phyloP scores from a whole-genome alignment of 495 filamentous ascomycete species.

The Rhizodiscina lignyota region DNA sequence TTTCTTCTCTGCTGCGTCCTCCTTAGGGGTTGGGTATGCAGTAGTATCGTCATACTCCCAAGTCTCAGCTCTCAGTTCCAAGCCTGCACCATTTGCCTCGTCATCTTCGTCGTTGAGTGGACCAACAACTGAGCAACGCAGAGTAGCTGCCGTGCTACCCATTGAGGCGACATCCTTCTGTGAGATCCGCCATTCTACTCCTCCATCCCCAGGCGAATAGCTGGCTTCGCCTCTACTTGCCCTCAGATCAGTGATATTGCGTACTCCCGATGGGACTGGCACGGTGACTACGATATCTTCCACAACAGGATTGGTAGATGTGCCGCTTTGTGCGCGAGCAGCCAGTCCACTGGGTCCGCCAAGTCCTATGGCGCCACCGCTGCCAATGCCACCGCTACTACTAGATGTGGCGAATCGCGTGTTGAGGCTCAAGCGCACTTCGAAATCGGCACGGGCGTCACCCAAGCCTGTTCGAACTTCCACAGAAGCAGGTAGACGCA shows the following conservation, averaged over 20 bases:
- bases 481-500: conserved; percentile 66
- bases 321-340: conserved; percentile 33
- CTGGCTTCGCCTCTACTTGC: conserved; percentile 72
- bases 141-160: conserved; percentile 49
- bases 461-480: conserved; percentile 73
- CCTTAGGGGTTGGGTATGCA: background rate
- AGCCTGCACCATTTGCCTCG: conserved; percentile 17
- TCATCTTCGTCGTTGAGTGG: conserved; percentile 41
- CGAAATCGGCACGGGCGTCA: conserved; percentile 61
- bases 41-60: conserved; percentile 34
- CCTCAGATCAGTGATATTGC: conserved; percentile 74
- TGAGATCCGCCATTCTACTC: conserved; percentile 72
- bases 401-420: conserved; percentile 30
- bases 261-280: conserved; percentile 63
- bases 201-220: conserved; percentile 51
- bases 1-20: conserved; percentile 12
- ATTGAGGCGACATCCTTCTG: conserved; percentile 43
- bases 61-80: conserved; percentile 25
- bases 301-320: conserved; percentile 43
- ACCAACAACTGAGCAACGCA: conserved; percentile 68
- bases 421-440: conserved; percentile 60
- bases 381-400: conserved; percentile 1
- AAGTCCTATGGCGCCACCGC: background rate
- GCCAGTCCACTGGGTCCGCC: conserved; percentile 8
- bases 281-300: conserved; percentile 71